Percentiles rank a stretch among this genome's conserved stretches.
Conservation (phyloP, 345 rosid species). For the Microthlaspi erraticum region DNA sequence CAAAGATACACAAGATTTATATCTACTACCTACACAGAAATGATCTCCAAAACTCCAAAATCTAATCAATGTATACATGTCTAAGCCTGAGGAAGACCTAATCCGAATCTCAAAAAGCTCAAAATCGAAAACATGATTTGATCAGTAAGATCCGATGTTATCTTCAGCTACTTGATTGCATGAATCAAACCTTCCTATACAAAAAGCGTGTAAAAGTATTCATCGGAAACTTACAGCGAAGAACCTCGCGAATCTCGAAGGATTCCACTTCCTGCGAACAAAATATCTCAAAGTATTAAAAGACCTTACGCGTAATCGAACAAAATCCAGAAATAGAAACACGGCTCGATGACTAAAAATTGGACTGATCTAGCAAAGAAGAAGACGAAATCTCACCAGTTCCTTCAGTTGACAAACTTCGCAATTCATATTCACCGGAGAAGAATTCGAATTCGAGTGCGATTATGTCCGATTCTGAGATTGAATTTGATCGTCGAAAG, state of each 20-base stretch:
- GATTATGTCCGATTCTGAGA: slow-evolving; percentile 5
- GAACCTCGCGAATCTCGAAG: slow-evolving; percentile 84
- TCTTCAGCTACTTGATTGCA: background rate
- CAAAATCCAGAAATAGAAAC: slow-evolving; percentile 11
- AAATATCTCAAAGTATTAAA: background rate
- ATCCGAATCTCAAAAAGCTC: slow-evolving; percentile 14
- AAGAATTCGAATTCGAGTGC: background rate
- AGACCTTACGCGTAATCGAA: background rate
- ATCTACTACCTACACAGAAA: background rate
- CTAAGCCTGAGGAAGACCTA: slow-evolving; percentile 8
- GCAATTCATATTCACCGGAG: slow-evolving; percentile 64
- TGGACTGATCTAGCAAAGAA: slow-evolving; percentile 21
- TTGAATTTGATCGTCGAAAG: slow-evolving; percentile 31
- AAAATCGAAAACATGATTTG: slow-evolving; percentile 13
- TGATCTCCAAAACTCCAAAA: slow-evolving; percentile 3
- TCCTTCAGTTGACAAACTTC: slow-evolving; percentile 95
- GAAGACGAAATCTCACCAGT: slow-evolving; percentile 53
- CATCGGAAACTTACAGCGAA: slow-evolving; percentile 67
- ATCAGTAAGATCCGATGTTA: background rate
- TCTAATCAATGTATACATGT: background rate
- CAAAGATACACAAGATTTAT: background rate
- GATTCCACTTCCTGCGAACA: slow-evolving; percentile 75
- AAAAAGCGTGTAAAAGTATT: background rate
- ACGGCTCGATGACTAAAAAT: slow-evolving; percentile 20
- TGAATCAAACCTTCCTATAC: background rate